A percentile compares a stretch with the other conserved stretches of the same genome.
These are phyloP conservation scores for Leccinum incarnatum DNA, from an alignment of 768 basidiomycete genomes.

Conservation along the genomic window DNA sequence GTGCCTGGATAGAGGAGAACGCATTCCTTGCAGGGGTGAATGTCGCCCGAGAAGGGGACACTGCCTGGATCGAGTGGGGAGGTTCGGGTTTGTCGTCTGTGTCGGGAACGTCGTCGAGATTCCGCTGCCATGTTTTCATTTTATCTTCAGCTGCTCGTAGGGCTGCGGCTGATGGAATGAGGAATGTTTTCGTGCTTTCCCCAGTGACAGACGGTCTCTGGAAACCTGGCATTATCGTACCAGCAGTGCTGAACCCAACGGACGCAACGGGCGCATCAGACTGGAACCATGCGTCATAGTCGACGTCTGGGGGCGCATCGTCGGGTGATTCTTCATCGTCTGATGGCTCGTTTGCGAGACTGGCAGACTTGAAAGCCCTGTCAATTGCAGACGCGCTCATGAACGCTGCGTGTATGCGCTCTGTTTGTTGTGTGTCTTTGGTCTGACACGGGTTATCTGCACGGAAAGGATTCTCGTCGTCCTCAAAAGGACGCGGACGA, in stretches of 20 bases:
- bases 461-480: constrained; percentile 24
- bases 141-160: constrained; percentile 53
- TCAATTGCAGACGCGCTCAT: constrained; percentile 13
- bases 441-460: neutral
- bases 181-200: constrained; percentile 26
- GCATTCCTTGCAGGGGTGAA: constrained; percentile 40
- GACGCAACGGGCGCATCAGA: constrained; percentile 28
- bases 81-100: constrained; percentile 21
- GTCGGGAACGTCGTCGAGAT: constrained; percentile 22
- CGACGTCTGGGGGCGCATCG: constrained; percentile 37
- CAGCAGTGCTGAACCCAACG: constrained; percentile 40
- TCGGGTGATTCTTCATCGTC: constrained; percentile 34
- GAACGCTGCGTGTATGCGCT: constrained; percentile 21
- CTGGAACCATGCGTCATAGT: constrained; percentile 52
- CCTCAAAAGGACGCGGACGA: constrained; percentile 3
- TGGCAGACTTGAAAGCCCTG: neutral
- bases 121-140: constrained; percentile 48
- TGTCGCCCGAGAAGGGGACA: constrained; percentile 28
- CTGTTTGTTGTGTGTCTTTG: neutral
- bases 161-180: constrained; percentile 53
- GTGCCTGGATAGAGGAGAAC: constrained; percentile 26
- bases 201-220: constrained; percentile 15
- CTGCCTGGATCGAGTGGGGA: constrained; percentile 1
- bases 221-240: constrained; percentile 19
- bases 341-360: neutral